Evolutionary conservation across 2,329 filamentous ascomycete species (phyloP).

Genomic region (Aureobasidium subglaciale): DNA sequence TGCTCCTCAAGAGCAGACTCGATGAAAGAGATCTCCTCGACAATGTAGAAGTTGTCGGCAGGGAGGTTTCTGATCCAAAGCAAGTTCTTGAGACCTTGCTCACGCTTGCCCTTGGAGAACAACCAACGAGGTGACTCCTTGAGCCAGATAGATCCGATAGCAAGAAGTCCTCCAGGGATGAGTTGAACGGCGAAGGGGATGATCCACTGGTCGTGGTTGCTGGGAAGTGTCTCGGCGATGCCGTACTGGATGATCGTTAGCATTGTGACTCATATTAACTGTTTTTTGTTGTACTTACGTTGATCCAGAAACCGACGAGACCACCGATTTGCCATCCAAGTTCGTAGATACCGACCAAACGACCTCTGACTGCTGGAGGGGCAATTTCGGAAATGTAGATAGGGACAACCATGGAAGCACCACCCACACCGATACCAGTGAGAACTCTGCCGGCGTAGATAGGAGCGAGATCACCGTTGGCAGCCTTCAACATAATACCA

Average conservation of each 20-base stretch:
- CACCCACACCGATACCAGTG: constrained; percentile 51
- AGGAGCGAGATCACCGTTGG: constrained; percentile 53
- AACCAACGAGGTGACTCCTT: constrained; percentile 41
- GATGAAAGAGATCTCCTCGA: constrained; percentile 65
- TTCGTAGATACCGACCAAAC: constrained; percentile 52
- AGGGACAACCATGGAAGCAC: constrained; percentile 49
- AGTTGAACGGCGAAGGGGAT: constrained; percentile 57
- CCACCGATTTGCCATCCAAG: constrained; percentile 50
- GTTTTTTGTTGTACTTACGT: constrained; percentile 16
- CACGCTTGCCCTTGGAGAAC: constrained; percentile 35
- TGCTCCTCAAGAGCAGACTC: constrained; percentile 59
- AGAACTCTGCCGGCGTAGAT: constrained; percentile 53
- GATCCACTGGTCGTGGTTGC: constrained; percentile 39
- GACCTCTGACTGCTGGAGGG: constrained; percentile 52
- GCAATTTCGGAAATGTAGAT: constrained; percentile 55
- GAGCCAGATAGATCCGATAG: constrained; percentile 38
- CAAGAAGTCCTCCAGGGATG: constrained; percentile 56
- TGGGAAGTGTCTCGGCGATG: constrained; percentile 35
- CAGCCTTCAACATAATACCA: constrained; percentile 59
- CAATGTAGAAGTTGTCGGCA: constrained; percentile 57
- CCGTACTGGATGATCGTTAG: constrained; percentile 28
- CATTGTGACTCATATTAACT: not conserved
- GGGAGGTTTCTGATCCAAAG: constrained; percentile 59
- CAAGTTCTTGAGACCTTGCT: constrained; percentile 36
- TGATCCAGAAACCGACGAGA: constrained; percentile 46